Evolutionary conservation across 345 rosid genomes (phyloP).

Genomic region (Microcos paniculata): DNA sequence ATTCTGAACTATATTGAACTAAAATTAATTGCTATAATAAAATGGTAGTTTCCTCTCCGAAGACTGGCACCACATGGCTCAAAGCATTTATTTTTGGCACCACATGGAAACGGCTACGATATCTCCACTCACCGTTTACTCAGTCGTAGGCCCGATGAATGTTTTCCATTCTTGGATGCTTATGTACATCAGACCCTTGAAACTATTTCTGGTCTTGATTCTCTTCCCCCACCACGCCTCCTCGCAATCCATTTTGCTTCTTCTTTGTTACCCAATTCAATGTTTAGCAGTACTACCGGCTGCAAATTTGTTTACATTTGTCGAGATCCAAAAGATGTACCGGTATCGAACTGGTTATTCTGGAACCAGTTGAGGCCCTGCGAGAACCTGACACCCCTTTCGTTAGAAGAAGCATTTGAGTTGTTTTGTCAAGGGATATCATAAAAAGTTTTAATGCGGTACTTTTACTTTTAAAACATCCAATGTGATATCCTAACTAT

Average conservation of each 20-base stretch:
- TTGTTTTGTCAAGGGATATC: constrained; percentile 8
- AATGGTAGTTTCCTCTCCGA: constrained; percentile 29
- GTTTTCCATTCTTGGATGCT: constrained; percentile 20
- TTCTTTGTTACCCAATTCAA: constrained; percentile 11
- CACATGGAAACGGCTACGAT: neutral
- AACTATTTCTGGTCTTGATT: neutral
- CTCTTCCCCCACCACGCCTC: constrained; percentile 4
- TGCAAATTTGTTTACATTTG: constrained; percentile 32
- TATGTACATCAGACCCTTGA: neutral
- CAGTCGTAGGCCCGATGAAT: constrained; percentile 3
- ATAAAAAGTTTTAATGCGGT: too few relatives aligned
- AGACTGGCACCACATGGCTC: constrained; percentile 41
- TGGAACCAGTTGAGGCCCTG: constrained; percentile 7
- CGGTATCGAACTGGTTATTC: constrained; percentile 17
- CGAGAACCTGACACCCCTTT: neutral
- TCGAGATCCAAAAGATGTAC: constrained; percentile 30
- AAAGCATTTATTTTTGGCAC: constrained; percentile 29
- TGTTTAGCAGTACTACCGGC: neutral
- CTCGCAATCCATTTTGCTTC: constrained; percentile 15
- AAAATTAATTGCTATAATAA: too few relatives aligned
- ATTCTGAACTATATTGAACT: too few relatives aligned
- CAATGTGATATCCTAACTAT: too few relatives aligned
- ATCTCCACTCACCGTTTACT: constrained; percentile 17
- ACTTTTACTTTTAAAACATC: too few relatives aligned
- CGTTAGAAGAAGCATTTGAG: constrained; percentile 12